A percentile compares a stretch with the other conserved stretches of the same genome.
These are phyloP conservation scores for Penicillium diatomitis DNA, from an alignment of 495 filamentous ascomycete genomes.

Conservation along the genomic window DNA sequence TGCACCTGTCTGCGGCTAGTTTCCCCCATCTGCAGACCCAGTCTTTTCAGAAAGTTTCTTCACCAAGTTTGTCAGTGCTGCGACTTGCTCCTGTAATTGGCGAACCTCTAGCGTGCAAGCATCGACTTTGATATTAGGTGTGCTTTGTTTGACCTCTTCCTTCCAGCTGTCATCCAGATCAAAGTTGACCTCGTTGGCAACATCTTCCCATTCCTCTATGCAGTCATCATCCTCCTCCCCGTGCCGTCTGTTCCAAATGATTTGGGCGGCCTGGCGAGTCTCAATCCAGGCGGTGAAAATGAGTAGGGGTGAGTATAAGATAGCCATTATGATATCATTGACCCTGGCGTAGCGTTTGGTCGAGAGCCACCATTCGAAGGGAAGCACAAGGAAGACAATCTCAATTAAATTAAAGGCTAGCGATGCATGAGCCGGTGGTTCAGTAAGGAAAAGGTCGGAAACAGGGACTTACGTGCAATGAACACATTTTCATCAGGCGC, in stretches of 20 bases:
- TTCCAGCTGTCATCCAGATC: conserved; percentile 76
- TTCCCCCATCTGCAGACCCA: neutral
- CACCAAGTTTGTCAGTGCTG: conserved; percentile 54
- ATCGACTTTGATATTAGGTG: conserved; percentile 70
- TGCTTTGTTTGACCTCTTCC: conserved; percentile 60
- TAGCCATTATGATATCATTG: conserved; percentile 79
- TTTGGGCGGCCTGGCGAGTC: conserved; percentile 53
- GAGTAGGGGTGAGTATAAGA: conserved; percentile 79
- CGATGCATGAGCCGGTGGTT: neutral
- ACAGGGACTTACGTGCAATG: conserved; percentile 57
- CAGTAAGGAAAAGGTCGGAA: neutral
- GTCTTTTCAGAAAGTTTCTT: conserved; percentile 22
- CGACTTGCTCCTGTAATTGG: conserved; percentile 60
- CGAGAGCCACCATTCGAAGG: conserved; percentile 93
- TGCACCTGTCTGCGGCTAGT: neutral
- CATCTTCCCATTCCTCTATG: conserved; percentile 87
- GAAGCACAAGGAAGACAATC: conserved; percentile 65
- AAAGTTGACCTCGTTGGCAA: conserved; percentile 61
- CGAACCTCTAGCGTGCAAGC: conserved; percentile 56
- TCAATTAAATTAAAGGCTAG: conserved; percentile 84
- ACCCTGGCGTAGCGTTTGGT: conserved; percentile 58
- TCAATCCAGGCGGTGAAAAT: conserved; percentile 72
- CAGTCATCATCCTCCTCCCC: conserved; percentile 88
- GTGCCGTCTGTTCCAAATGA: conserved; percentile 60
- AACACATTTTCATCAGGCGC: conserved; percentile 98